Base-by-base conservation (phyloP, 805 yeast species). In the Candida sphagnicola region DNA sequence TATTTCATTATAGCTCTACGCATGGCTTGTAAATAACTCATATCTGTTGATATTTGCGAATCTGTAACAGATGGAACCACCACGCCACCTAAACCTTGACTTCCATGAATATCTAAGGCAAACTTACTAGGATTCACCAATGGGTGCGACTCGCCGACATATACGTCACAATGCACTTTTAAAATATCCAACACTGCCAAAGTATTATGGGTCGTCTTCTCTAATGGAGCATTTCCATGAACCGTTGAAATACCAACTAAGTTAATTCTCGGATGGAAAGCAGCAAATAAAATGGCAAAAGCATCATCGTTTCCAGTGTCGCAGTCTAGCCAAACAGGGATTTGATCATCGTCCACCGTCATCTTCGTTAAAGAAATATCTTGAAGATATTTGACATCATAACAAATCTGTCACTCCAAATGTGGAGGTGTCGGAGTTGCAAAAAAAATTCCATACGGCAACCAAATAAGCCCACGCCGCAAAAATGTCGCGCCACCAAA, bases 291-390 rank as follows among this genome's bases (percentile, higher is more conserved):
- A 5, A 88, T 67, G 3, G 93, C 95, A 32, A 85, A 73, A 1
- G 85, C 82, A 51, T 88, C 96, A 53, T 88, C 96, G 51, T 84
- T 93, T 1, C 96, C 95, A 0, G 95, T 95, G 54, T 88, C 96
- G 58, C 96, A 88, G 60, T 88, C 96, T 10, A 88, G 59, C 95
- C 95, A 88, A 4, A 88, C 51, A 0, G 95, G 95, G 2, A 66
- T 49, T 10, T 38, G 40, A 14, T 53, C 45, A 12, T 32, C 29
- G 29, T 26, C 29, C 6, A 26, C 12, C 29, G 29, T 26, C 29
- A 26, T 26, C n/a, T n/a, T n/a, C n/a, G n/a, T n/a, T n/a, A n/a
- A n/a, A n/a, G n/a, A n/a, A n/a, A n/a, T n/a, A n/a, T n/a, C n/a
- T n/a, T n/a, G n/a, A n/a, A n/a, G n/a, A n/a, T n/a, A n/a, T n/a